Evolutionary conservation across 2,329 filamentous ascomycete genomes (phyloP).

Genomic region (Colletotrichum sidae): DNA sequence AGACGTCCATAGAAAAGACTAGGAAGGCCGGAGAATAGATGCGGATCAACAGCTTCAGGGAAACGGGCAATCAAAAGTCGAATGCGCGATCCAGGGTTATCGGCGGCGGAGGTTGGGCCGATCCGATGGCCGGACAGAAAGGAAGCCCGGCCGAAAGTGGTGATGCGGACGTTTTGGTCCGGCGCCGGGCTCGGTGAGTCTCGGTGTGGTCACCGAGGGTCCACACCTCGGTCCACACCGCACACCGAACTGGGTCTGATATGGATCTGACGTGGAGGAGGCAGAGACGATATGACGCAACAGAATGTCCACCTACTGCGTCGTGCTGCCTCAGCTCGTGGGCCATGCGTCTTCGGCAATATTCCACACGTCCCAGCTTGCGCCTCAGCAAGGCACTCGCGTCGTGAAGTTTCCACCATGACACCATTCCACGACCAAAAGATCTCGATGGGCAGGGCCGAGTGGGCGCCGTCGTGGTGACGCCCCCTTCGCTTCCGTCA

Average conservation of each 20-base stretch:
- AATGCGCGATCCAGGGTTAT: conserved; percentile 4
- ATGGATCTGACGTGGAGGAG: neutral
- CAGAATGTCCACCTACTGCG: conserved; percentile 6
- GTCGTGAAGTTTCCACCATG: conserved; percentile 3
- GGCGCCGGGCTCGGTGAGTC: neutral
- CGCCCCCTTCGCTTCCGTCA: no score
- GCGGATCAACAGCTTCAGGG: neutral
- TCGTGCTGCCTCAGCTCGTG: neutral
- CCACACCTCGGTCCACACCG: neutral
- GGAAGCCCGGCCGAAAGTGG: neutral
- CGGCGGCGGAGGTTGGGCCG: neutral
- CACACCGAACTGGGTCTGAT: conserved; percentile 6
- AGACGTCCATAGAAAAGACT: neutral
- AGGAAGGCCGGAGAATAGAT: neutral
- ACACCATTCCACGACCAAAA: neutral
- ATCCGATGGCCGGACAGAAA: conserved; percentile 4
- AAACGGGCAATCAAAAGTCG: conserved; percentile 4
- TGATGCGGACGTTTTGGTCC: conserved; percentile 15
- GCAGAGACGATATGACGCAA: conserved; percentile 22
- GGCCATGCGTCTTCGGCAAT: conserved; percentile 9
- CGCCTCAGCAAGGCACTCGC: conserved; percentile 4
- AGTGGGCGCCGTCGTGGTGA: no score
- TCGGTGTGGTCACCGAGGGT: neutral
- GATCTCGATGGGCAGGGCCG: no score
- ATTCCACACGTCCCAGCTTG: neutral